A percentile compares a stretch with the other conserved stretches of the same genome.
Evolutionary conservation across 2,329 filamentous ascomycete species (phyloP).

Genomic region (Fulvia fulva): DNA sequence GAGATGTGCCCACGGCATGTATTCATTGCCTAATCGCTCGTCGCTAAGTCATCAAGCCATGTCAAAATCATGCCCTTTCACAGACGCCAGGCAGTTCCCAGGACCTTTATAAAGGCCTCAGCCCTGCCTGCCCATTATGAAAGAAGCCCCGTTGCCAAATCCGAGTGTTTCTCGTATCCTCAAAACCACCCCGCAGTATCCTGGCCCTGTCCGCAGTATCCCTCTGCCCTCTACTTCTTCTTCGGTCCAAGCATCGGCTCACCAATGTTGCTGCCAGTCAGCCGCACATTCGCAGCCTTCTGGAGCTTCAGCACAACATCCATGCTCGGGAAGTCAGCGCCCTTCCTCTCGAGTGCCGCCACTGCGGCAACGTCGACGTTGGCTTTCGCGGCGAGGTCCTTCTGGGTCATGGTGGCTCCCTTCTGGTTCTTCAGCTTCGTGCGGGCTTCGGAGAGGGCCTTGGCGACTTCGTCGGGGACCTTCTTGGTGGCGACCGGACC

Average conservation of each 20-base stretch:
- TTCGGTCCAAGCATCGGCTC: constrained; percentile 73
- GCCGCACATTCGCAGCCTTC: constrained; percentile 49
- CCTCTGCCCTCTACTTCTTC: constrained; percentile 52
- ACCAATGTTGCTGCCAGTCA: constrained; percentile 58
- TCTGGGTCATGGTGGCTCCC: constrained; percentile 75
- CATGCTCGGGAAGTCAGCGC: constrained; percentile 75
- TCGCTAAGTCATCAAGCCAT: constrained; percentile 1
- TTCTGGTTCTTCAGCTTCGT: constrained; percentile 77
- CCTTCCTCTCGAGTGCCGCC: constrained; percentile 77
- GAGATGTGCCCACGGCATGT: neutral
- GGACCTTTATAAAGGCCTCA: neutral
- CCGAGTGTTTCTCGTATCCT: neutral
- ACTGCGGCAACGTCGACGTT: constrained; percentile 79
- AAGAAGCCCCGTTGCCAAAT: neutral
- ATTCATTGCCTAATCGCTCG: neutral
- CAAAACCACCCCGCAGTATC: neutral
- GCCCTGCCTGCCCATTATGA: neutral
- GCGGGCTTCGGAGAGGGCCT: constrained; percentile 76
- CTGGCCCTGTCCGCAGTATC: neutral
- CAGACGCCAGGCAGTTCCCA: neutral
- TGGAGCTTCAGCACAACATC: constrained; percentile 82
- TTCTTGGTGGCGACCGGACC: constrained; percentile 98
- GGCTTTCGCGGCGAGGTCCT: constrained; percentile 78
- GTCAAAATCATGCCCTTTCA: neutral
- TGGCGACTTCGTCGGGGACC: constrained; percentile 73